Base-by-base conservation (phyloP, 2,329 filamentous ascomycete genomes). In the Cyphellophora europaea region DNA sequence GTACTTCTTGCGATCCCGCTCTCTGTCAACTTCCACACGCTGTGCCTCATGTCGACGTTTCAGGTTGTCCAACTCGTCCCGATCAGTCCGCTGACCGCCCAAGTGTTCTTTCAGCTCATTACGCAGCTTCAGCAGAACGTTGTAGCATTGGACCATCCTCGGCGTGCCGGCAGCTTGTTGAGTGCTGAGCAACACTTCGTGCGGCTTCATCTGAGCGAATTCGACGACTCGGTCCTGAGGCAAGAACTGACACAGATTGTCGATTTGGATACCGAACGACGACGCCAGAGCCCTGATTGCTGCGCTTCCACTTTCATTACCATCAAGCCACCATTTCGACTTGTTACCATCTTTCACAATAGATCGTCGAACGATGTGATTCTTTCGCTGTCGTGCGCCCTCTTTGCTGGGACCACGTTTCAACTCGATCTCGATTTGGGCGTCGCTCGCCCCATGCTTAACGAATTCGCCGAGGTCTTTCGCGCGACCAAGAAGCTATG, bases 191-290 rank as follows among this genome's bases (percentile, higher is more conserved):
- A 98, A 69, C 13, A 95, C 71, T 29, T 93, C 82, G 10, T 93
- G 67, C 0, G 89, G 82, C 6, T 77, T 82, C 47, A 93, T 74
- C 4, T 74, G 81, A 4, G 91, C 86, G 54, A 98, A 98, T 53
- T 95, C 88, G 15, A 87, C 85, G 2, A 98, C 91, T 48, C 88
- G 82, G 55, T 98, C 91, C 57, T 98, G 91, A 0, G 91, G 91
- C 29, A 98, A 65, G 50, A 98, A 98, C 55, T 98, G 91, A 56
- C 91, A 98, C 2, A 98, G 69, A 49, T 98, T 98, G 64, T 98
- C 91, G 45, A 96, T 85, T 58, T 98, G 91, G 33, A 98, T 96
- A 32, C 81, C 81, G 51, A 93, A 77, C 6, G 69, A 70, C 40
- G 67, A 72, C 41, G 80, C 82, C 32, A 94, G 63, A 6, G 68